Base-by-base conservation (phyloP, 1,284 basidiomycete species). In the Cerioporus squamosus region DNA sequence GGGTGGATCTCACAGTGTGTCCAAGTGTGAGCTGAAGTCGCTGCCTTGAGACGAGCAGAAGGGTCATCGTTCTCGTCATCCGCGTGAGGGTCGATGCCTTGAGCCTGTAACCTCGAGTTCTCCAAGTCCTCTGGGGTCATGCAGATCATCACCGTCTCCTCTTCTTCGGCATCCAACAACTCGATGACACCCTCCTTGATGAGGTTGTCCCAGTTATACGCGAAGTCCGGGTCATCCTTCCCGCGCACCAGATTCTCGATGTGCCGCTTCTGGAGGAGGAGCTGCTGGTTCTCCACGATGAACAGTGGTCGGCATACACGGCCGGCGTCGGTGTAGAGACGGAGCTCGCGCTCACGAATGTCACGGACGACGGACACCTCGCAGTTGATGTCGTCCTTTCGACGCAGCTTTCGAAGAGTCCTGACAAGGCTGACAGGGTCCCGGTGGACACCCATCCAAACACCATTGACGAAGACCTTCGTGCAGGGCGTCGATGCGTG, bases 1-100 rank as follows among this genome's bases (percentile, higher is more conserved):
- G 97, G 97, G 74, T 99, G 97, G 71, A 99, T 98, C 79, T 99
- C 97, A 77, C 96, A 98, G 75, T 99, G 97, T 9, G 97, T 99
- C 91, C 94, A 99, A 15, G 94, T 93, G 68, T 95, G 93, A 2
- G 91, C 86, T 70, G 86, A 90, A 43, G 88, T 88, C 26, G 85
- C 81, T 50, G 90, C 87, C 75, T 95, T 97, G 60, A 98, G 76
- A 51, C 97, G 86, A 18, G 91, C 92, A 4, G 94, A 89, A 5
- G 94, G 93, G 72, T 98, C 95, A 69, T 88, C 92, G 12, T 91
- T 90, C 12, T 73, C 79, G 29, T 90, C 88, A 57, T 85, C 83
- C 14, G 79, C 78, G 38, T 81, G 81, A 20, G 84, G 79, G 64
- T 88, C 83, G 57, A 86, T 72, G 42, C 86, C 87, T 50, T 79